phyloP scores from a whole-genome alignment of 148 eudicot species.

The Amaranthus palmeri region DNA sequence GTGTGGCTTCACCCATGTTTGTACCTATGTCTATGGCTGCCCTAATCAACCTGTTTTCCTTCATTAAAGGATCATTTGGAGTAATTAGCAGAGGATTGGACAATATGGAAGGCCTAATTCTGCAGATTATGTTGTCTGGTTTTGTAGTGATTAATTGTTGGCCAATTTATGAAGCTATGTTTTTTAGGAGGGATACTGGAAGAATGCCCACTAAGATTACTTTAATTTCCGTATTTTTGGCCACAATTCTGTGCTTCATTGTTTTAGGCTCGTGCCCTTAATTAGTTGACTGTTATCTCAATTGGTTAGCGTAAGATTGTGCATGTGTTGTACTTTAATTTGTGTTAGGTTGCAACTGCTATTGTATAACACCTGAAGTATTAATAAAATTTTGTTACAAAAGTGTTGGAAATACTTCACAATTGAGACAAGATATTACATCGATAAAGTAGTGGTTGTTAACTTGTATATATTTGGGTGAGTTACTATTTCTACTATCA shows the following conservation, averaged over 20 bases:
- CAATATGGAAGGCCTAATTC: constrained; percentile 21
- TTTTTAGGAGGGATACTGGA: constrained; percentile 53
- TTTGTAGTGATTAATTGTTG: constrained; percentile 25
- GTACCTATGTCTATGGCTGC: constrained; percentile 44
- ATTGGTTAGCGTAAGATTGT: neutral
- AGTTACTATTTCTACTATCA: too few species aligned
- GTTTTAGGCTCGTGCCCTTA: neutral
- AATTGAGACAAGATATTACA: too few species aligned
- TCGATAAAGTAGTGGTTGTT: too few species aligned
- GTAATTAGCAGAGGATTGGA: constrained; percentile 9
- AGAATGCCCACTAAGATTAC: constrained; percentile 50
- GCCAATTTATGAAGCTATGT: constrained; percentile 46
- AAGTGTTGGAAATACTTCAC: too few species aligned
- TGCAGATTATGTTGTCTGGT: constrained; percentile 50
- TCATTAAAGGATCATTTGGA: constrained; percentile 25
- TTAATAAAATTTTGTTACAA: too few species aligned
- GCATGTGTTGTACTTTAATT: neutral
- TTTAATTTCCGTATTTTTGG: constrained; percentile 29
- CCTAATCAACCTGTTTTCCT: constrained; percentile 35
- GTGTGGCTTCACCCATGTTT: constrained; percentile 14
- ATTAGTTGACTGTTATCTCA: too few species aligned
- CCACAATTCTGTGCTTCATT: constrained; percentile 26
- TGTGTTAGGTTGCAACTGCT: too few species aligned
- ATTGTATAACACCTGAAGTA: too few species aligned
- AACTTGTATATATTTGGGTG: too few species aligned